Conservation (phyloP, 495 filamentous ascomycete species). For the Ramalina intermedia region DNA sequence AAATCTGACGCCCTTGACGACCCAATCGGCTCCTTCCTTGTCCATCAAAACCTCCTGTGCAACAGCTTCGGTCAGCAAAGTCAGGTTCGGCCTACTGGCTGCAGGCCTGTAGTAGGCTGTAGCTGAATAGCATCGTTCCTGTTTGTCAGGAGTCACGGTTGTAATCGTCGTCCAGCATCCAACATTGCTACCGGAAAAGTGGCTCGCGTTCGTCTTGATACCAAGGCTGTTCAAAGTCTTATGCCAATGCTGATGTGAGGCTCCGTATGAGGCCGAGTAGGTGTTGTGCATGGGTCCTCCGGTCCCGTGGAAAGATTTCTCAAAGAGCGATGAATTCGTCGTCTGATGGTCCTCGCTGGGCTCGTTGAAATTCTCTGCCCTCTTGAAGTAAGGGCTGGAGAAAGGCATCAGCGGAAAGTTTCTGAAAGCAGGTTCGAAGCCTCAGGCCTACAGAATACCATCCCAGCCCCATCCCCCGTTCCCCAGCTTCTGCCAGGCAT, state of each 20-base stretch:
- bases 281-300: conserved; percentile 30
- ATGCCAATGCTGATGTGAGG: conserved; percentile 34
- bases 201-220: conserved; percentile 24
- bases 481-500: conserved; percentile 42
- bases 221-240: conserved; percentile 27
- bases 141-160: conserved; percentile 28
- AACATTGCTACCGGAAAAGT: conserved; percentile 28
- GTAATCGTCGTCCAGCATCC: conserved; percentile 31
- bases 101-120: conserved; percentile 30
- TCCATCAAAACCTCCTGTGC: conserved; percentile 25
- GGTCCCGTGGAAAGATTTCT: conserved; percentile 22
- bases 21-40: conserved; percentile 16
- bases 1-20: conserved; percentile 23
- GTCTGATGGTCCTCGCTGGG: conserved; percentile 22
- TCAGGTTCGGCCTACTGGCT: conserved; percentile 30
- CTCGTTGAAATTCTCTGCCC: conserved; percentile 31
- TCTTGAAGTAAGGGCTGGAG: conserved; percentile 32
- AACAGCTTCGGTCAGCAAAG: conserved; percentile 31
- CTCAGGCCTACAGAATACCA: conserved; percentile 25
- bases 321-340: conserved; percentile 18
- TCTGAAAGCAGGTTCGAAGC: not conserved
- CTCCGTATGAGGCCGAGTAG: conserved; percentile 27
- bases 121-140: conserved; percentile 33
- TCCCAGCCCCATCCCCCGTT: conserved; percentile 46
- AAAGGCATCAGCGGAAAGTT: not conserved